Evolutionary conservation across 2,329 filamentous ascomycete genomes (phyloP).

Genomic region (Botrytis elliptica): DNA sequence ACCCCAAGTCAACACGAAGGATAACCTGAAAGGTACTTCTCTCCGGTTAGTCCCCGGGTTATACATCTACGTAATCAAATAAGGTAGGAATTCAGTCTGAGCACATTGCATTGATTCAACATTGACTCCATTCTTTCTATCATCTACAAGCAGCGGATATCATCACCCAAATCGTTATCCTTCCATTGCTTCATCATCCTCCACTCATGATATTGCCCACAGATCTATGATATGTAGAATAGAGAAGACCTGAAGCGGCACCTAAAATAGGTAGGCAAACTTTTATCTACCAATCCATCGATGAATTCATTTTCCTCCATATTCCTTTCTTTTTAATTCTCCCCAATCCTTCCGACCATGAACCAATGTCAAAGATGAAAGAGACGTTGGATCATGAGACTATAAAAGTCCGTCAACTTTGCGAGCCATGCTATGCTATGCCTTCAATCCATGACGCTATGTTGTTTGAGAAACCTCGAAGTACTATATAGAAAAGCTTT

Average conservation of each 20-base stretch:
- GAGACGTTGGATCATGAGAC: not conserved
- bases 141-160: not conserved
- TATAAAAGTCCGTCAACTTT: not conserved
- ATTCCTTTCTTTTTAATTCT: not conserved
- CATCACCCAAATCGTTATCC: not conserved
- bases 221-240: not conserved
- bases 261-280: not conserved
- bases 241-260: not conserved
- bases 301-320: not conserved
- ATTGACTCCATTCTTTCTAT: not conserved
- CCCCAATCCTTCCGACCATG: not conserved
- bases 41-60: not conserved
- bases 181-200: not conserved
- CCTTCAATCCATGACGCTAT: not conserved
- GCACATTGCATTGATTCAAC: not conserved
- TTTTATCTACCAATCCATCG: not conserved
- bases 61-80: not conserved
- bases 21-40: not conserved
- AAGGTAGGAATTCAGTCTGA: not conserved
- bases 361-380: not conserved
- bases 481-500: constrained; percentile 6
- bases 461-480: not conserved
- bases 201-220: not conserved
- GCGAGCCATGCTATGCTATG: not conserved
- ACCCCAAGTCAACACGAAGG: not conserved